phyloP scores from a whole-genome alignment of 2,329 filamentous ascomycete species.

The Microdochium bolleyi region DNA sequence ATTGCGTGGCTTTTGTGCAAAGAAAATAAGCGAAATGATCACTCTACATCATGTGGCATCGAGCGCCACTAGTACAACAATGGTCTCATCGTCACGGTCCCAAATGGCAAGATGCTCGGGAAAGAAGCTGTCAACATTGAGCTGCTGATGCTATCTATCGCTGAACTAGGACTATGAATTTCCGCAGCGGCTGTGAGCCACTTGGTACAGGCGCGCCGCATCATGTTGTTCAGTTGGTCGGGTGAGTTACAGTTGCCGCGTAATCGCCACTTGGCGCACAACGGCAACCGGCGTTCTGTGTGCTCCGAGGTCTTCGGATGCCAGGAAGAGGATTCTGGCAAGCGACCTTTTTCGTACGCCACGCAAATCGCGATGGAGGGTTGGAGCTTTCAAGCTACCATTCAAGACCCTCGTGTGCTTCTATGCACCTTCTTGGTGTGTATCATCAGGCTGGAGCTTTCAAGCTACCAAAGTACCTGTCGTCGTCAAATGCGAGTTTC shows the following conservation, averaged over 20 bases:
- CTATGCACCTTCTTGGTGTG: constrained; percentile 17
- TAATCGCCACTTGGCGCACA: constrained; percentile 14
- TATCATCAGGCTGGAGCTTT: constrained; percentile 52
- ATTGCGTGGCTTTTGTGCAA: too few relatives aligned
- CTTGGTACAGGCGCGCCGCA: constrained; percentile 9
- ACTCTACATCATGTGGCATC: too few relatives aligned
- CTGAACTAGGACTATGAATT: constrained; percentile 1
- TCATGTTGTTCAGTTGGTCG: constrained; percentile 7
- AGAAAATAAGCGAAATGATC: too few relatives aligned
- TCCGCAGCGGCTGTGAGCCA: constrained; percentile 6
- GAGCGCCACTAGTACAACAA: too few relatives aligned
- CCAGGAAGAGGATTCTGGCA: constrained; percentile 1
- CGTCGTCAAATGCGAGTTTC: constrained; percentile 18
- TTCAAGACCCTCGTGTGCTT: constrained; percentile 31
- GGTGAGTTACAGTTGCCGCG: constrained; percentile 3
- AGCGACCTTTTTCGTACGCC: not conserved
- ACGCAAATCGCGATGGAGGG: constrained; percentile 17
- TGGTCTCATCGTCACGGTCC: not conserved
- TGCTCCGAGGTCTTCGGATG: constrained; percentile 3
- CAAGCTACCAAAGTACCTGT: constrained; percentile 54
- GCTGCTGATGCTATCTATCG: not conserved
- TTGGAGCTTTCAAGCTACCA: constrained; percentile 43
- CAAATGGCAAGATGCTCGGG: not conserved
- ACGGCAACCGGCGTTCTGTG: constrained; percentile 7
- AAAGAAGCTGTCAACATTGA: not conserved